Percentiles rank a stretch among this genome's conserved stretches.
These are phyloP conservation scores for Cordyceps javanica DNA, from an alignment of 2,329 filamentous ascomycete genomes.

Conservation along the genomic window DNA sequence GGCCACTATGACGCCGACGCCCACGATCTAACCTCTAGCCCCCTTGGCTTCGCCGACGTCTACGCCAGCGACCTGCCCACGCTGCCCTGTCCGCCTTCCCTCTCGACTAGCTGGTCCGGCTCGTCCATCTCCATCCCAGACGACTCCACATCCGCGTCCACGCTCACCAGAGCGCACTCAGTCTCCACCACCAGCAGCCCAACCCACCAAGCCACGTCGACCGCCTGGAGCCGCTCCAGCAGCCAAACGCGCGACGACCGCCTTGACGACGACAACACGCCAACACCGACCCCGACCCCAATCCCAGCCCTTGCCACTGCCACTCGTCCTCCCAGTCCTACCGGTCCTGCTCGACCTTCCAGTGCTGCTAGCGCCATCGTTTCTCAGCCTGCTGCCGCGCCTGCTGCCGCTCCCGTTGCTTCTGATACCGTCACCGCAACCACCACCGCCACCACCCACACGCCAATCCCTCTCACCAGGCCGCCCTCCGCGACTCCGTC, in stretches of 20 bases:
- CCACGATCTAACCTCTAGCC: background rate
- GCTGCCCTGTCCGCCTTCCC: background rate
- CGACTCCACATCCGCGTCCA: slow-evolving; percentile 12
- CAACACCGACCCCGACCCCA: background rate
- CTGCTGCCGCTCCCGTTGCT: background rate
- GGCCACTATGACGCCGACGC: slow-evolving; percentile 6
- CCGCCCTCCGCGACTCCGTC: slow-evolving; percentile 5
- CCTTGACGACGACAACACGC: slow-evolving; percentile 5
- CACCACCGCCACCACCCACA: background rate
- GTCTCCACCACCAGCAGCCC: slow-evolving; percentile 12
- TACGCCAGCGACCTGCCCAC: background rate
- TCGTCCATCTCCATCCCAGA: slow-evolving; percentile 12
- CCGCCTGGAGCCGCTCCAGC: slow-evolving; percentile 12
- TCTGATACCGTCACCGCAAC: slow-evolving; percentile 7
- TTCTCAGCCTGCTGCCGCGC: background rate
- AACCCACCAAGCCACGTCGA: slow-evolving; percentile 10
- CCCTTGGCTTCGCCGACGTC: slow-evolving; percentile 8
- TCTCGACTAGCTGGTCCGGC: slow-evolving; percentile 11
- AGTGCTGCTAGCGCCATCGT: background rate
- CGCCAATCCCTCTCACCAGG: background rate
- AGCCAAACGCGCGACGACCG: slow-evolving; percentile 10
- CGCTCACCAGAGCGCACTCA: slow-evolving; percentile 11
- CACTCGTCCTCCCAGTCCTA: background rate
- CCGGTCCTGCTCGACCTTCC: background rate
- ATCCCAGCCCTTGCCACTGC: background rate